Evolutionary conservation across 208 protist species (phyloP).

Genomic region (Wallacemonas sp.): DNA sequence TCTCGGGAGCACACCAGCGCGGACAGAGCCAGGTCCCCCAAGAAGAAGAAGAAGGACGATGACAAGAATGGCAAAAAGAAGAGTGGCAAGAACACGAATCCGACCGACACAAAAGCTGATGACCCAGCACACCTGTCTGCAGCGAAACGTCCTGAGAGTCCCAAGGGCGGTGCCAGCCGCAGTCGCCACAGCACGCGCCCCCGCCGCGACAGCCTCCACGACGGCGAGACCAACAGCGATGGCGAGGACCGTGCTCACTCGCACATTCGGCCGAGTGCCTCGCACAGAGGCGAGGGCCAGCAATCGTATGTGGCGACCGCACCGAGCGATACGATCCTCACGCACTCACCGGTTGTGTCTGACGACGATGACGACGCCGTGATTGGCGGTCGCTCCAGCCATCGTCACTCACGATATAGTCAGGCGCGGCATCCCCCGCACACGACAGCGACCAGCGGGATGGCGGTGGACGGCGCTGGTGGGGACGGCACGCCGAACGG

Average conservation of each 20-base stretch:
- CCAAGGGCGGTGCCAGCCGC: too few species aligned
- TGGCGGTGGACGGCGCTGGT: not conserved
- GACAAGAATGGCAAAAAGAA: constrained; percentile 1
- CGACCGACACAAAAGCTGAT: not conserved
- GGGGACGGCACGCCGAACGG: constrained; percentile 3
- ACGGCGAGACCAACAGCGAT: not conserved
- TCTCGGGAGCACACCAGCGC: not conserved
- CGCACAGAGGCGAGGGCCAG: too few species aligned
- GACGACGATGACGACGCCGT: constrained; percentile 5
- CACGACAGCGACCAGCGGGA: not conserved
- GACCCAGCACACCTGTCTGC: too few species aligned
- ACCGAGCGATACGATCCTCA: not conserved
- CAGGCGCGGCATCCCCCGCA: not conserved
- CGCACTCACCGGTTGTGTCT: constrained; percentile 1
- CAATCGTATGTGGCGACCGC: not conserved
- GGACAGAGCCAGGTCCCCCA: not conserved
- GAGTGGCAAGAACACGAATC: not conserved
- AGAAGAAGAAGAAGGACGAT: not conserved
- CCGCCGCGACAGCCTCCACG: too few species aligned
- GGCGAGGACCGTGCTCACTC: not conserved
- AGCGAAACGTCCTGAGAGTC: too few species aligned
- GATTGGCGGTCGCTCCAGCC: not conserved
- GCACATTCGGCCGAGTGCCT: too few species aligned
- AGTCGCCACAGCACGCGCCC: too few species aligned
- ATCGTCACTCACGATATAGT: not conserved